Percentiles rank a stretch among this genome's conserved stretches.
These are phyloP conservation scores for Houttuynia cordata DNA, from an alignment of 164 flowering plant genomes.

Conservation along the genomic window DNA sequence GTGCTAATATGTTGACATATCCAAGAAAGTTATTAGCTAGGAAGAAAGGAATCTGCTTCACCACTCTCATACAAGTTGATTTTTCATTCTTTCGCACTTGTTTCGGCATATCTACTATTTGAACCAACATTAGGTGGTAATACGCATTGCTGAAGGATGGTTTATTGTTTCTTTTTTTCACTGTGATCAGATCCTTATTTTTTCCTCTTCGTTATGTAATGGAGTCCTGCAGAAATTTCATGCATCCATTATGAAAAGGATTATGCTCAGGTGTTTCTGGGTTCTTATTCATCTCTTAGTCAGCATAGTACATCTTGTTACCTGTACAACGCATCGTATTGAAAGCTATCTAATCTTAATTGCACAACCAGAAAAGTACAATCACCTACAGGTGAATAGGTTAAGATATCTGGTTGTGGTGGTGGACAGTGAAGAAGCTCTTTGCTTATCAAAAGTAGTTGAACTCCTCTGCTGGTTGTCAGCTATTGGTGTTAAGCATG, in stretches of 20 bases:
- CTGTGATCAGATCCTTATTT: too few species aligned
- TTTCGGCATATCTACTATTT: too few species aligned
- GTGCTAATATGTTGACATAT: too few species aligned
- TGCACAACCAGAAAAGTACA: constrained; percentile 31
- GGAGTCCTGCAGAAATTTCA: constrained; percentile 2
- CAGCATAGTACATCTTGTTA: constrained; percentile 25
- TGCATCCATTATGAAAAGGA: constrained; percentile 12
- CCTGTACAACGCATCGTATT: constrained; percentile 14
- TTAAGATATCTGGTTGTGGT: constrained; percentile 67
- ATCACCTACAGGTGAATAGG: constrained; percentile 28
- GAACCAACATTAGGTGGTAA: too few species aligned
- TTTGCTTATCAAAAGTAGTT: constrained; percentile 30
- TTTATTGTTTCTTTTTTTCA: too few species aligned
- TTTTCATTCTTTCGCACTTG: too few species aligned
- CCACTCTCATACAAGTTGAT: too few species aligned
- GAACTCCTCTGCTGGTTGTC: constrained; percentile 59
- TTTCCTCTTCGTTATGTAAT: background rate
- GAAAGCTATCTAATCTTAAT: constrained; percentile 46
- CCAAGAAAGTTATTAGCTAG: too few species aligned
- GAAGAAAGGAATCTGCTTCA: too few species aligned
- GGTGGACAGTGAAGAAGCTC: constrained; percentile 81
- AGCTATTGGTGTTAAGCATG: constrained; percentile 47
- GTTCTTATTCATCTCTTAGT: constrained; percentile 37
- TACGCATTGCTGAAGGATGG: too few species aligned
- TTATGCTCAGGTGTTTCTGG: constrained; percentile 38